Evolutionary conservation across 179 eudicot genomes (phyloP), one percentile per base, ranked within the genome.

Genomic region (Drosera spatulata): DNA sequence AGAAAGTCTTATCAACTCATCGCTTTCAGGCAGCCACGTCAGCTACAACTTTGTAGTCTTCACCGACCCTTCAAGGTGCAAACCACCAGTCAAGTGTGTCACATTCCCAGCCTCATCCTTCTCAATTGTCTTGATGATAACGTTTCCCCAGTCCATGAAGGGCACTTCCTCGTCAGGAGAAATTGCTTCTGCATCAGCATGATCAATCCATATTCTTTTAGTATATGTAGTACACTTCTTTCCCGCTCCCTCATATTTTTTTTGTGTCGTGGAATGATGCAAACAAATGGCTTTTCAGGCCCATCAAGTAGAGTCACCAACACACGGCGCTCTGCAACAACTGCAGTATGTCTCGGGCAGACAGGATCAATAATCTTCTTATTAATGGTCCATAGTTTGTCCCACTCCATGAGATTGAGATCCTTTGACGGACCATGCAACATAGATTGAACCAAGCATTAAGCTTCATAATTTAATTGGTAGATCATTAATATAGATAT

Each of bases 381-480:
- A 72, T 93, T 93, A 48, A 89, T 89, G 41, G 84, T 84, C 99
- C 99, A 93, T 11, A 93, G 87, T 70, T 93, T 93, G 70, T 93
- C 99, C 98, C 99, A 93, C 67, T 93, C 96, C 99, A 93, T 93
- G 61, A 93, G 96, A 77, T 93, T 93, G 52, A 93, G 81, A 72
- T 93, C 88, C 80, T 86, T 93, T 40, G 99, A 93, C 46, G 99
- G 96, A 47, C 99, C 99, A 96, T 93, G 73, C 48, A 76, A 54
- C 53, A 71, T 53, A 69, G 3, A 51, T 11, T 4, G 14, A 51
- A 4, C n/a, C n/a, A 51, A 14, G 7, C 7, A n/a, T 9, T 51
- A 13, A 51, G 54, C 22, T 61, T 39, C 54, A 48, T 42, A 41
- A 47, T 4, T 7, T 12, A 52, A 43, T 2, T n/a, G 7, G n/a